Percentiles rank a stretch among this genome's conserved stretches.
Evolutionary conservation across 352 stramenopile genomes (phyloP).

Genomic region (Globisporangium acanthophoron): DNA sequence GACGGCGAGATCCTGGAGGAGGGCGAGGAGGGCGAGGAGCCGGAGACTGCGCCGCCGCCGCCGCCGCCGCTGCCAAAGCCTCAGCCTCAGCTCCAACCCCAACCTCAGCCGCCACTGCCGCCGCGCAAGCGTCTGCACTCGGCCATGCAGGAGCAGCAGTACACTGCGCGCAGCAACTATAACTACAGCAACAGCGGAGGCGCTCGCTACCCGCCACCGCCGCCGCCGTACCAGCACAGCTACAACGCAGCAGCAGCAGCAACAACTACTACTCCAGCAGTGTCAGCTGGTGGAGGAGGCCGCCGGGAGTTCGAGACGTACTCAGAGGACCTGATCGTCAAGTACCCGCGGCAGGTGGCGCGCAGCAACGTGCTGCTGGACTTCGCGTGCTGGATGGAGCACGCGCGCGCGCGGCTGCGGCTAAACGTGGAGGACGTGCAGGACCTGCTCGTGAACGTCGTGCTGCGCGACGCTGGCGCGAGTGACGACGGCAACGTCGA

Average conservation of each 20-base stretch:
- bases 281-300: not conserved
- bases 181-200: not conserved
- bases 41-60: constrained; percentile 8
- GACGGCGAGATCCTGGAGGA: constrained; percentile 74
- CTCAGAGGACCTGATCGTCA: constrained; percentile 53
- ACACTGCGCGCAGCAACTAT: not conserved
- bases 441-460: constrained; percentile 46
- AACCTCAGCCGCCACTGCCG: not conserved
- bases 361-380: constrained; percentile 63
- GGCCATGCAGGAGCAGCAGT: constrained; percentile 17
- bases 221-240: constrained; percentile 2
- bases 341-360: constrained; percentile 57
- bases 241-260: not conserved
- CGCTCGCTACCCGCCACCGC: constrained; percentile 2
- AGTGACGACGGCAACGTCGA: constrained; percentile 11
- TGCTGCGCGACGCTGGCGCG: constrained; percentile 9
- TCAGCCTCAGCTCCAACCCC: not conserved
- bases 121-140: constrained; percentile 25
- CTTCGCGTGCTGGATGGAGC: constrained; percentile 66
- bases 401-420: constrained; percentile 33
- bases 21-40: constrained; percentile 33
- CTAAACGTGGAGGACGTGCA: constrained; percentile 60
- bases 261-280: not conserved
- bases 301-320: constrained; percentile 38
- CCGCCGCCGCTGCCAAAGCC: constrained; percentile 12